These are phyloP conservation scores for Phytophthora pistaciae DNA, from an alignment of 352 stramenopile genomes.

Conservation along the genomic window DNA sequence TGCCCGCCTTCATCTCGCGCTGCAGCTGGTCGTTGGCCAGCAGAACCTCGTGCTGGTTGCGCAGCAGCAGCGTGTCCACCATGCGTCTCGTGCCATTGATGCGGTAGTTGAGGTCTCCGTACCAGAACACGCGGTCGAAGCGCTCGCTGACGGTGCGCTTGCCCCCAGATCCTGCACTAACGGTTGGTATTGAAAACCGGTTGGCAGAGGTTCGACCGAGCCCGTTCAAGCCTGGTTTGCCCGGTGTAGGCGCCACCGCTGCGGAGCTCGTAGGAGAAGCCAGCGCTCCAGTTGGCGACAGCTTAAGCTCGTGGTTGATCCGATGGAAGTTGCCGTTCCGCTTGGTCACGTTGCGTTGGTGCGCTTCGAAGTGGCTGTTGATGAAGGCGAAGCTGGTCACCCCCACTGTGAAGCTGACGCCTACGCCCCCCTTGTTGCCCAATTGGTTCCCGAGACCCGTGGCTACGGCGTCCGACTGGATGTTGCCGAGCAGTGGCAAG, in stretches of 20 bases:
- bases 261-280: conserved; percentile 24
- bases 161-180: conserved; percentile 4
- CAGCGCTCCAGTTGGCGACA: conserved; percentile 32
- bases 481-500: conserved; percentile 82
- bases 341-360: conserved; percentile 89
- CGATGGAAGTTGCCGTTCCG: conserved; percentile 93
- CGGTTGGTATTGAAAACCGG: conserved; percentile 36
- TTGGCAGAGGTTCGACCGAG: conserved; percentile 39
- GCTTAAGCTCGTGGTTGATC: conserved; percentile 80
- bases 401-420: conserved; percentile 85
- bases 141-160: conserved; percentile 53
- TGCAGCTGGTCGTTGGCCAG: conserved; percentile 94
- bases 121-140: conserved; percentile 95
- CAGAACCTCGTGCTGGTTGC: conserved; percentile 82
- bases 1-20: conserved; percentile 76
- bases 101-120: conserved; percentile 95
- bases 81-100: conserved; percentile 92
- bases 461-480: conserved; percentile 92
- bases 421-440: conserved; percentile 97
- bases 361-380: conserved; percentile 95
- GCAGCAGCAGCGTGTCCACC: conserved; percentile 81
- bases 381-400: conserved; percentile 92
- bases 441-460: conserved; percentile 96
- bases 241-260: conserved; percentile 17
- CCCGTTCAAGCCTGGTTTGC: conserved; percentile 26